A percentile compares a stretch with the other conserved stretches of the same genome.
Evolutionary conservation across 768 basidiomycete species (phyloP).

Genomic region (Xanthoconium purpureum): DNA sequence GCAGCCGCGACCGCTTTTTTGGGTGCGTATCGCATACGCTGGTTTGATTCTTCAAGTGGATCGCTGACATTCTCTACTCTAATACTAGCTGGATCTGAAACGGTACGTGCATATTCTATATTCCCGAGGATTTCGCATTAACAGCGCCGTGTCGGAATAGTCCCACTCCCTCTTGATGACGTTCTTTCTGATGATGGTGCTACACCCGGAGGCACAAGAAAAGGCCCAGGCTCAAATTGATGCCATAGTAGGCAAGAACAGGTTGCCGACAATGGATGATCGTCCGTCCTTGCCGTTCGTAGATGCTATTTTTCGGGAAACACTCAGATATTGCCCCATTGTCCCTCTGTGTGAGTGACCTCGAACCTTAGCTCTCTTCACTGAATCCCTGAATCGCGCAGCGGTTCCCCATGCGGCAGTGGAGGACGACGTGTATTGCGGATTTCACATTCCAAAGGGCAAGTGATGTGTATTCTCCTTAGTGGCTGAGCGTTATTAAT

Average conservation of each 20-base stretch:
- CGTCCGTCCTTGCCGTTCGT: not conserved
- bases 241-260: not conserved
- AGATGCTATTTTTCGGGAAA: slow-evolving; percentile 5
- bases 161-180: not conserved
- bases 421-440: not conserved
- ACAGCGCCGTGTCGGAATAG: not conserved
- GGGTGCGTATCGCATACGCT: not conserved
- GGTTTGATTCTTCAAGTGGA: not conserved
- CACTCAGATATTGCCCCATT: not conserved
- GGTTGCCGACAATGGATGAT: not conserved
- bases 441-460: not conserved
- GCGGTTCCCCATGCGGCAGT: not conserved
- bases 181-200: not conserved
- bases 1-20: not conserved
- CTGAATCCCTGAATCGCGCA: not conserved
- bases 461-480: not conserved
- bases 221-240: slow-evolving; percentile 12
- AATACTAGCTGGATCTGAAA: not conserved
- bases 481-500: not conserved
- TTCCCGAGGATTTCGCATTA: not conserved
- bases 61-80: not conserved
- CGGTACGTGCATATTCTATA: not conserved
- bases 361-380: not conserved
- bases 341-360: not conserved
- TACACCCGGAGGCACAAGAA: slow-evolving; percentile 1